Percentiles rank a stretch among this genome's conserved stretches.
Conservation (phyloP, 768 basidiomycete species). For the Boletus rex-veris region DNA sequence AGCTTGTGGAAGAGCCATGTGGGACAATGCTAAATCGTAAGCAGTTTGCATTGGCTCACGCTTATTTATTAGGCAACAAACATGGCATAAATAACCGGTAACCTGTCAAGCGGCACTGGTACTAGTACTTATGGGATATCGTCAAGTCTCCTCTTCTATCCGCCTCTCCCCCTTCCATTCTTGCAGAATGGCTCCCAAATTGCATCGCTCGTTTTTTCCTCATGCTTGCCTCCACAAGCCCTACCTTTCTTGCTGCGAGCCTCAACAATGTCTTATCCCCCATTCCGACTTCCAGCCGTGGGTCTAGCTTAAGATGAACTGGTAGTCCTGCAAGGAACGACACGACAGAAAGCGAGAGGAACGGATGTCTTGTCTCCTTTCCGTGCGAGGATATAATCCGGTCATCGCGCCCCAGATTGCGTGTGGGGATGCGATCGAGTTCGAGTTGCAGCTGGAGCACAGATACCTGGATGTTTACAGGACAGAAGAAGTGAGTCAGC, state of each 20-base stretch:
- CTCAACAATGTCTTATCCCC: slow-evolving; percentile 91
- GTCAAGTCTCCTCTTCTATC: slow-evolving; percentile 48
- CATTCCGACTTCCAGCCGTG: slow-evolving; percentile 63
- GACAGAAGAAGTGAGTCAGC: not conserved
- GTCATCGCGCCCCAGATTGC: slow-evolving; percentile 94
- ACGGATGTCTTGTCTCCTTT: slow-evolving; percentile 90
- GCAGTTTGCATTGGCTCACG: not conserved
- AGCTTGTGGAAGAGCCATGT: slow-evolving; percentile 52
- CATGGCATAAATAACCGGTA: slow-evolving; percentile 21
- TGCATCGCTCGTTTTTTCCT: slow-evolving; percentile 96
- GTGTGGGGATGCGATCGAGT: slow-evolving; percentile 77
- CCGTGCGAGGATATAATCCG: slow-evolving; percentile 88
- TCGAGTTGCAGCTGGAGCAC: slow-evolving; percentile 76
- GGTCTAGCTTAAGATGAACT: slow-evolving; percentile 80
- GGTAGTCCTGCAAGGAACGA: slow-evolving; percentile 75
- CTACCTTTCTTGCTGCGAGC: slow-evolving; percentile 65
- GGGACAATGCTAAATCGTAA: not conserved
- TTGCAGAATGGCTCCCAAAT: slow-evolving; percentile 85
- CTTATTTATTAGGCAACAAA: slow-evolving; percentile 16
- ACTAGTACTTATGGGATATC: slow-evolving; percentile 10
- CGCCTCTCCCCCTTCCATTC: slow-evolving; percentile 65
- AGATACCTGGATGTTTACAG: not conserved
- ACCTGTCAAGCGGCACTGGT: not conserved
- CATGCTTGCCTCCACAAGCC: slow-evolving; percentile 66
- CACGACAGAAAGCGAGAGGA: slow-evolving; percentile 77